Conservation (phyloP, 2,329 filamentous ascomycete genomes). For the Alternaria brassicicola region DNA sequence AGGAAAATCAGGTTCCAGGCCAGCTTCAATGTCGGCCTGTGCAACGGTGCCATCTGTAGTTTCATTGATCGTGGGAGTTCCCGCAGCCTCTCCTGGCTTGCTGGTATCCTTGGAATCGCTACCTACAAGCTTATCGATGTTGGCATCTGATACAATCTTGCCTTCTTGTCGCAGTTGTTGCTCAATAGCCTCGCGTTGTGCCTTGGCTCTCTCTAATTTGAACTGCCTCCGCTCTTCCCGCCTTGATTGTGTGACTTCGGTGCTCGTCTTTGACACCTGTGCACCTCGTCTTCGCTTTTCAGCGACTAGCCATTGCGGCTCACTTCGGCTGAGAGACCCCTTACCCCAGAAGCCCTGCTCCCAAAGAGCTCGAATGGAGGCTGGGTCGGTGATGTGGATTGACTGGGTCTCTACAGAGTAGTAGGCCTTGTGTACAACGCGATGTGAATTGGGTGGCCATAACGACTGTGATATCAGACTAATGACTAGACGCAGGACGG, state of each 20-base stretch:
- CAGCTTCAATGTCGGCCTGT: slow-evolving; percentile 4
- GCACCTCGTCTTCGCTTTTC: slow-evolving; percentile 76
- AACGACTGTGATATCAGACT: slow-evolving; percentile 77
- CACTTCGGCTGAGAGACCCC: slow-evolving; percentile 88
- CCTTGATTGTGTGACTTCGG: slow-evolving; percentile 77
- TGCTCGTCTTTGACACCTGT: slow-evolving; percentile 72
- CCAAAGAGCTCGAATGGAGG: slow-evolving; percentile 82
- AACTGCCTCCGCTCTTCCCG: slow-evolving; percentile 80
- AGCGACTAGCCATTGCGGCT: slow-evolving; percentile 88
- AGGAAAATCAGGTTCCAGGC: slow-evolving; percentile 22
- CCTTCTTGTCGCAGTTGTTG: slow-evolving; percentile 67
- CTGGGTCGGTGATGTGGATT: slow-evolving; percentile 79
- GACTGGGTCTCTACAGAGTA: slow-evolving; percentile 85
- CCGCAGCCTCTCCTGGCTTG: slow-evolving; percentile 19
- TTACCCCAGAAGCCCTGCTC: slow-evolving; percentile 98
- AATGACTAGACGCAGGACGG: slow-evolving; percentile 78
- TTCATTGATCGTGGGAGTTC: slow-evolving; percentile 21
- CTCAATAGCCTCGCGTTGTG: slow-evolving; percentile 83
- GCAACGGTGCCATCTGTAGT: slow-evolving; percentile 12
- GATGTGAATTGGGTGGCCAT: slow-evolving; percentile 67
- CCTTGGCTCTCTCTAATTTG: slow-evolving; percentile 90
- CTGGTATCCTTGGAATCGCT: slow-evolving; percentile 29
- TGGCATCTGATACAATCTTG: slow-evolving; percentile 36
- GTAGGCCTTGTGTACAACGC: slow-evolving; percentile 70
- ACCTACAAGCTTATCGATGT: slow-evolving; percentile 39